Conservation (phyloP, 768 basidiomycete genomes). For the Rhizopogon vesiculosus region DNA sequence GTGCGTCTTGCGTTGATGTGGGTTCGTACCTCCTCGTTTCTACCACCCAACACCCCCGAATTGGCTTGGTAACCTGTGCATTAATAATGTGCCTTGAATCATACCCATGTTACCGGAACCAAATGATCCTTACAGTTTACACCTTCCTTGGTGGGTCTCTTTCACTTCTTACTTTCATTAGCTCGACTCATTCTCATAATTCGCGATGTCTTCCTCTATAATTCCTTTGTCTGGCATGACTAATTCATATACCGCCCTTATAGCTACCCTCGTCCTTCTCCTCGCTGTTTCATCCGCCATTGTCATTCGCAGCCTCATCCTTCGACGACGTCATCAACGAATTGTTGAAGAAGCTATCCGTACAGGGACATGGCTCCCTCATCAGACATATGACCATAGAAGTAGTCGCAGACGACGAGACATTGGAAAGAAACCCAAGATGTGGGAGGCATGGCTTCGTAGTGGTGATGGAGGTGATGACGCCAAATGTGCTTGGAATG, state of each 20-base stretch:
- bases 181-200: neutral
- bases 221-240: constrained; percentile 5
- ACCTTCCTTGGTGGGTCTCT: constrained; percentile 27
- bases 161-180: neutral
- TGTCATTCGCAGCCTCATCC: constrained; percentile 56
- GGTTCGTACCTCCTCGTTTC: neutral
- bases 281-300: constrained; percentile 65
- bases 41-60: neutral
- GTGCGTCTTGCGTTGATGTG: neutral
- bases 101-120: neutral
- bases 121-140: constrained; percentile 18
- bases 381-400: constrained; percentile 7
- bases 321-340: constrained; percentile 56
- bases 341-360: constrained; percentile 60
- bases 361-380: constrained; percentile 55
- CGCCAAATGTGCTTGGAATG: constrained; percentile 20
- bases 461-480: constrained; percentile 10
- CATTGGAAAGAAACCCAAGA: constrained; percentile 24
- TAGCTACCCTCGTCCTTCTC: constrained; percentile 64
- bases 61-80: constrained; percentile 3
- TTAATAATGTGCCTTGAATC: constrained; percentile 2
- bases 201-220: constrained; percentile 13
- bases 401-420: constrained; percentile 18
- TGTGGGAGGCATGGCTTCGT: constrained; percentile 26
- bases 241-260: constrained; percentile 37